Percentiles rank a stretch among this genome's conserved stretches.
Evolutionary conservation across 2,329 filamentous ascomycete genomes (phyloP).

Genomic region (Ophiostoma perfectum): DNA sequence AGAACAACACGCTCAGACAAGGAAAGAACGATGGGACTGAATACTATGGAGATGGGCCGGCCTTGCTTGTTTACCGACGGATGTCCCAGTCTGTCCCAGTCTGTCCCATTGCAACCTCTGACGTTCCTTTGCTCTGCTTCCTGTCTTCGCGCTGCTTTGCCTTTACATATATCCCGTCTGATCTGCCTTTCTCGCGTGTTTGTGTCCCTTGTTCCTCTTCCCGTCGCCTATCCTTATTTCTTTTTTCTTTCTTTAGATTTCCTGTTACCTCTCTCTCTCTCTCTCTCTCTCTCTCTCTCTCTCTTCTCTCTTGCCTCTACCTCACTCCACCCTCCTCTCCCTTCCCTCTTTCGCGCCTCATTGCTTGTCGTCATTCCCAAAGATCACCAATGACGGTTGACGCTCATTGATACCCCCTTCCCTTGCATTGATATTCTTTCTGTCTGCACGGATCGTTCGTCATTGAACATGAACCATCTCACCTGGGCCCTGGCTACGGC

Average conservation of each 20-base stretch:
- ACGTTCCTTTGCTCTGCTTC: background rate
- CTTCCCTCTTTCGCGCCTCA: background rate
- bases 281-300: background rate
- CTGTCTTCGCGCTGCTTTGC: background rate
- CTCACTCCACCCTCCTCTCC: background rate
- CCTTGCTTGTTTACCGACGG: background rate
- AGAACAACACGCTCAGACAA: background rate
- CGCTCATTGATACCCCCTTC: background rate
- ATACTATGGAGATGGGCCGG: background rate
- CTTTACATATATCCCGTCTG: background rate
- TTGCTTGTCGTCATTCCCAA: background rate
- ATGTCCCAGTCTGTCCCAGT: conserved; percentile 1
- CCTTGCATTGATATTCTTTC: background rate
- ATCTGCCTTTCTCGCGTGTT: background rate
- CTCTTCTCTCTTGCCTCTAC: background rate
- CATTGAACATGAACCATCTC: conserved; percentile 11
- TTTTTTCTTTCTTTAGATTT: background rate
- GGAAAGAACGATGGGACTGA: conserved; percentile 5
- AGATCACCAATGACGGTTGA: background rate
- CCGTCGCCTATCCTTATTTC: background rate
- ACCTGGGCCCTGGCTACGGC: conserved; percentile 11
- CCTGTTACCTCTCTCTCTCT: background rate
- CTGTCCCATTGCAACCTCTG: background rate
- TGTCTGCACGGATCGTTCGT: background rate
- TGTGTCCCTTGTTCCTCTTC: background rate